Conservation (phyloP, 1,139 yeast genomes). For the Meyerozyma smithsonii region DNA sequence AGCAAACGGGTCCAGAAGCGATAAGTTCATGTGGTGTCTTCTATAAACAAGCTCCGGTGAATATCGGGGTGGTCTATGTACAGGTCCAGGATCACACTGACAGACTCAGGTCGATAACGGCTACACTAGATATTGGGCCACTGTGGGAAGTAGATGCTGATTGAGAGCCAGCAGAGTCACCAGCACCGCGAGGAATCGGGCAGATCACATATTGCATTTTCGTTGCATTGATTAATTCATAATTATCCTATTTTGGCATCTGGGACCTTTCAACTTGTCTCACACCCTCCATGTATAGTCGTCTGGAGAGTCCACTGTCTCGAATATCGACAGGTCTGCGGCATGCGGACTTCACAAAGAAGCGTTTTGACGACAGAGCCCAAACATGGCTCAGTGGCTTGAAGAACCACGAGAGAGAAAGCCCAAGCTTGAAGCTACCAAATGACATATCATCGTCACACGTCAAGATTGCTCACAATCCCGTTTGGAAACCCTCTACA, state of each 20-base stretch:
- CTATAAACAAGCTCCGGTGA: background rate
- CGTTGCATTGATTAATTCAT: no score
- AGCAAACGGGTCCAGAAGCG: conserved; percentile 89
- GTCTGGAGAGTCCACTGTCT: background rate
- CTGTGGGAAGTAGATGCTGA: no score
- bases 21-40: conserved; percentile 54
- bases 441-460: conserved; percentile 5
- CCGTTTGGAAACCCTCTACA: conserved; percentile 18
- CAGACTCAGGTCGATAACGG: background rate
- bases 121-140: no score
- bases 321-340: background rate
- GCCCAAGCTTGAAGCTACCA: conserved; percentile 4
- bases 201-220: no score
- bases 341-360: conserved; percentile 9
- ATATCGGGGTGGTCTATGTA: background rate
- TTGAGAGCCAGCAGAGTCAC: no score
- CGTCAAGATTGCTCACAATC: conserved; percentile 21
- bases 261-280: no score
- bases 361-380: conserved; percentile 36
- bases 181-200: no score
- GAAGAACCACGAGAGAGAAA: conserved; percentile 3
- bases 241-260: no score
- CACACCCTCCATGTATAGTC: background rate
- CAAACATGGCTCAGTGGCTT: conserved; percentile 26
- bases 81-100: no score